These are phyloP conservation scores for Suhomyces bolitotheri DNA, from an alignment of 1,139 yeast genomes.

Conservation along the genomic window DNA sequence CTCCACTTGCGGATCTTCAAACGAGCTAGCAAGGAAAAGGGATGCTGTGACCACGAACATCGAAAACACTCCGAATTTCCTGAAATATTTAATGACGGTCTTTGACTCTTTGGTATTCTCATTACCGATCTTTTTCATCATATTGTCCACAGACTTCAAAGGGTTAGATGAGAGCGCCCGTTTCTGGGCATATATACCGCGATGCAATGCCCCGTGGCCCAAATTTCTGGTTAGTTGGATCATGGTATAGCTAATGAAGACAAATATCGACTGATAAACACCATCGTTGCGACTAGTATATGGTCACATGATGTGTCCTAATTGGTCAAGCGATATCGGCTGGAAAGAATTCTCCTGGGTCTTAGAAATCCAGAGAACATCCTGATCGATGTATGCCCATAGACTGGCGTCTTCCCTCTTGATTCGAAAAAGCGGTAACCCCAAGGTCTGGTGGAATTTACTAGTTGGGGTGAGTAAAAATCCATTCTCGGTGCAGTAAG, in stretches of 20 bases:
- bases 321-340: constrained; percentile 26
- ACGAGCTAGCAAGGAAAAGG: constrained; percentile 35
- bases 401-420: constrained; percentile 9
- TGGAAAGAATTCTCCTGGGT: constrained; percentile 16
- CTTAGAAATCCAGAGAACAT: constrained; percentile 32
- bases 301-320: constrained; percentile 1
- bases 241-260: too few species aligned
- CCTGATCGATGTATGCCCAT: constrained; percentile 33
- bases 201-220: too few species aligned
- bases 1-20: constrained; percentile 14
- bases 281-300: too few species aligned
- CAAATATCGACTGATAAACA: too few species aligned
- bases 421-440: constrained; percentile 28
- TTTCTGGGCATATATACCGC: too few species aligned
- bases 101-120: constrained; percentile 37
- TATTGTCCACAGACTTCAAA: constrained; percentile 15
- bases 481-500: constrained; percentile 29
- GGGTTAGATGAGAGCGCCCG: too few species aligned
- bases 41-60: constrained; percentile 36
- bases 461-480: constrained; percentile 25
- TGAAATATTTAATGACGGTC: constrained; percentile 29
- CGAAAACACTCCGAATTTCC: constrained; percentile 38
- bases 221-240: too few species aligned
- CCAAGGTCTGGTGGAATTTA: constrained; percentile 22
- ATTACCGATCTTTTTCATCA: constrained; percentile 33